Evolutionary conservation across 306 rosid species (phyloP).

Genomic region (Macrotyloma uniflorum): DNA sequence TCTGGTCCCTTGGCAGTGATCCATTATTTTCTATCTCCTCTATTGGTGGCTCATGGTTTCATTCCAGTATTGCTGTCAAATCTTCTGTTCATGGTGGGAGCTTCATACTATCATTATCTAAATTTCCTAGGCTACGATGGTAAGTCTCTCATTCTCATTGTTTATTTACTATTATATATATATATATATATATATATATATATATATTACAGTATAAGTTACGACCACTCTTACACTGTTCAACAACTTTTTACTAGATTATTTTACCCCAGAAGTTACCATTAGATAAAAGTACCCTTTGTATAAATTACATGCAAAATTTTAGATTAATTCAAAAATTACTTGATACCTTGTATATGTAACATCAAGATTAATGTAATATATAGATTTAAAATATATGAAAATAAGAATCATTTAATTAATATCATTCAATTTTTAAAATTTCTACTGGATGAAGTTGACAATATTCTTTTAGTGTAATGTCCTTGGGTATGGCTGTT

Average conservation of each 20-base stretch:
- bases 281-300: neutral
- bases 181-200: too few relatives aligned
- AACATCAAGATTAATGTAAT: neutral
- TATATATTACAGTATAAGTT: neutral
- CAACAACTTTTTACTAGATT: neutral
- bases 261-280: neutral
- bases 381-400: neutral
- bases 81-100: slow-evolving; percentile 91
- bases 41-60: slow-evolving; percentile 96
- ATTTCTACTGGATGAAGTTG: too few relatives aligned
- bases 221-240: neutral
- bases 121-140: slow-evolving; percentile 99
- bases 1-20: slow-evolving; percentile 75
- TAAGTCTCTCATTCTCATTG: slow-evolving; percentile 39
- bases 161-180: too few relatives aligned
- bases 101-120: slow-evolving; percentile 95
- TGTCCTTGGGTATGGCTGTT: slow-evolving; percentile 32
- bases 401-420: neutral
- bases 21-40: slow-evolving; percentile 93
- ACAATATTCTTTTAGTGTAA: neutral
- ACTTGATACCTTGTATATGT: neutral
- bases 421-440: neutral
- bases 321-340: neutral
- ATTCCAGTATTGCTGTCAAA: slow-evolving; percentile 89
- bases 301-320: neutral